Conservation (phyloP, 148 eudicot species). For the Amaranthus cruentus region DNA sequence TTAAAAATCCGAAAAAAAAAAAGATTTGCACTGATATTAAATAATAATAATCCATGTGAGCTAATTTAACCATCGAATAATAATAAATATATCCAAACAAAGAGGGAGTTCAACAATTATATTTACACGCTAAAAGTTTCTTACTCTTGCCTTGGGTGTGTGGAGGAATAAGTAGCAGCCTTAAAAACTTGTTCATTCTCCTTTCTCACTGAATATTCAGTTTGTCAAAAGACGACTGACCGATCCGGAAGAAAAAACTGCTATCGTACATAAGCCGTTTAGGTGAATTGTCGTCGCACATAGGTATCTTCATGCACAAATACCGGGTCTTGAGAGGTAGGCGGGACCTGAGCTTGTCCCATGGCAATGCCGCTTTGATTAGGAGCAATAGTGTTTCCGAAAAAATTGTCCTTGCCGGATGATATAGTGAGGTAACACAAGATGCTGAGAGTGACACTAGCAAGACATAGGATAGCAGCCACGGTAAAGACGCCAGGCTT, state of each 20-base stretch:
- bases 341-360: conserved; percentile 74
- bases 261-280: background rate
- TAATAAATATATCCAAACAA: too few species aligned
- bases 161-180: too few species aligned
- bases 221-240: background rate
- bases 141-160: too few species aligned
- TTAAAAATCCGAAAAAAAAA: too few species aligned
- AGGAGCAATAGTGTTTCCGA: conserved; percentile 32
- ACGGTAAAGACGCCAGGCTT: conserved; percentile 84
- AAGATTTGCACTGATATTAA: too few species aligned
- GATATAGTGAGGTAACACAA: conserved; percentile 53
- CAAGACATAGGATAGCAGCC: conserved; percentile 62
- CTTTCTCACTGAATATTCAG: background rate
- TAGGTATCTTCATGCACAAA: conserved; percentile 96
- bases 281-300: conserved; percentile 65
- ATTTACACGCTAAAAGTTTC: too few species aligned
- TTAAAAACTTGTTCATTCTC: background rate
- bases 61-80: too few species aligned
- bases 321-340: conserved; percentile 52
- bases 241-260: background rate
- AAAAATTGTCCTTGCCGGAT: conserved; percentile 39
- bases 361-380: conserved; percentile 65
- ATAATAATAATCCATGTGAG: too few species aligned
- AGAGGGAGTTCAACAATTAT: too few species aligned
- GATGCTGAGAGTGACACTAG: conserved; percentile 61